Base-by-base conservation (phyloP, 108 stramenopile species). In the Conticribra guillardii region DNA sequence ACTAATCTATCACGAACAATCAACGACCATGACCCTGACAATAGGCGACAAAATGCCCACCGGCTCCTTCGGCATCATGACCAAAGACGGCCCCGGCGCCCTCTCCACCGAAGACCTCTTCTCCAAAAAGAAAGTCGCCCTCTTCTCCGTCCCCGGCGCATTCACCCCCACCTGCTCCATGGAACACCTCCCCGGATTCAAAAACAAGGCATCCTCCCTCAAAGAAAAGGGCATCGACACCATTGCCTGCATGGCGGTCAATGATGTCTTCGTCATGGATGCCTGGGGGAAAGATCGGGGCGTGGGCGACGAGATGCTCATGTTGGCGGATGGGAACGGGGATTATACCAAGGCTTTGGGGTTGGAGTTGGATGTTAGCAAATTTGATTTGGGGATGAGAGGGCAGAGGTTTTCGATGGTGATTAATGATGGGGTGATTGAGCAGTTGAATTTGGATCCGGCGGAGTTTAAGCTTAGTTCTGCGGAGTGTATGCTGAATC, bases 261-360 rank as follows among this genome's bases (percentile, higher is more conserved):
- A 62, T 22, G 60, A 62, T 47, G 60, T 62, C 3, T 62, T 62
- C 46, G 60, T 62, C 9, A 62, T 62, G 60, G 60, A 62, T 47
- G 46, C 45, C 11, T 62, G 60, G 60, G 60, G 45, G 8, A 62
- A 62, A 47, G 60, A 62, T 45, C 44, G 60, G 9, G 60, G 60
- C 9, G 60, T 62, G 45, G 5, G 24, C 22, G 60, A 62, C 21
- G 60, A 62, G 34, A 62, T 62, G 60, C 27, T 62, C 4, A 62
- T 62, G 60, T 47, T 62, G 45, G 60, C 60, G 21, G 60, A 62
- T 47, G 60, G 60, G 44, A 62, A 62, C 46, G 60, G 60, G 44
- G 60, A 62, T 21, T 62, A 62, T 27, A 27, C 60, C 21, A 62
- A 62, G 21, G 60, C 60, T 24, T 33, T 62, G 15, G 60, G 60